Evolutionary conservation across 805 yeast species (phyloP).

Genomic region (Sporopachydermia quercuum): DNA sequence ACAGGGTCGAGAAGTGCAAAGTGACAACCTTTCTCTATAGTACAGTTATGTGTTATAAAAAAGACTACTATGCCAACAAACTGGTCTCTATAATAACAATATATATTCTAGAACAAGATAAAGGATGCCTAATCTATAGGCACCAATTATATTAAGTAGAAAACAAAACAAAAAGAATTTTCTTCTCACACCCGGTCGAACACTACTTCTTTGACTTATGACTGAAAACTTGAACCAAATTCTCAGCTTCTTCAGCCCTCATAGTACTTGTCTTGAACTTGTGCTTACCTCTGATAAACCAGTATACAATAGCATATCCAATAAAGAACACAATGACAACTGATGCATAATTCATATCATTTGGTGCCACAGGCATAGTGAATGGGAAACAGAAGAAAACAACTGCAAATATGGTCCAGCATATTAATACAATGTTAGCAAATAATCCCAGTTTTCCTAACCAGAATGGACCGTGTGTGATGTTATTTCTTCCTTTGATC

Average conservation of each 20-base stretch:
- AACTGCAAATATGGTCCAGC: constrained; percentile 44
- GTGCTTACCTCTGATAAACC: constrained; percentile 22
- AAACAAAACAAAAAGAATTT: too few relatives aligned
- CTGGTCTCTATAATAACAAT: too few relatives aligned
- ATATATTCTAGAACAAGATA: too few relatives aligned
- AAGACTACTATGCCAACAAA: too few relatives aligned
- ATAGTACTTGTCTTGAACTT: background rate
- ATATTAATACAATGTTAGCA: constrained; percentile 33
- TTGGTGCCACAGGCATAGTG: constrained; percentile 41
- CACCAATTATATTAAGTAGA: too few relatives aligned
- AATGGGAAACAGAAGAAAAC: constrained; percentile 55
- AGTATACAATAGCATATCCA: constrained; percentile 30
- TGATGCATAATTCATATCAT: constrained; percentile 53
- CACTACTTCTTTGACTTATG: too few relatives aligned
- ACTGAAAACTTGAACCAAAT: background rate
- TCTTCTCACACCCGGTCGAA: too few relatives aligned
- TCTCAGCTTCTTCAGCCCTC: background rate
- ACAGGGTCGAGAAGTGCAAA: too few relatives aligned
- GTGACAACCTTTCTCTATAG: too few relatives aligned
- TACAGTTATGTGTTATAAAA: too few relatives aligned
- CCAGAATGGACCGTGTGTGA: constrained; percentile 57
- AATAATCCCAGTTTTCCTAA: constrained; percentile 37
- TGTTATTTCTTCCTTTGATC: constrained; percentile 32
- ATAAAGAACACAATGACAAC: constrained; percentile 38
- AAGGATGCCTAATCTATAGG: too few relatives aligned